Evolutionary conservation across 2,329 filamentous ascomycete genomes (phyloP).

Genomic region (Ophiocordyceps australis): DNA sequence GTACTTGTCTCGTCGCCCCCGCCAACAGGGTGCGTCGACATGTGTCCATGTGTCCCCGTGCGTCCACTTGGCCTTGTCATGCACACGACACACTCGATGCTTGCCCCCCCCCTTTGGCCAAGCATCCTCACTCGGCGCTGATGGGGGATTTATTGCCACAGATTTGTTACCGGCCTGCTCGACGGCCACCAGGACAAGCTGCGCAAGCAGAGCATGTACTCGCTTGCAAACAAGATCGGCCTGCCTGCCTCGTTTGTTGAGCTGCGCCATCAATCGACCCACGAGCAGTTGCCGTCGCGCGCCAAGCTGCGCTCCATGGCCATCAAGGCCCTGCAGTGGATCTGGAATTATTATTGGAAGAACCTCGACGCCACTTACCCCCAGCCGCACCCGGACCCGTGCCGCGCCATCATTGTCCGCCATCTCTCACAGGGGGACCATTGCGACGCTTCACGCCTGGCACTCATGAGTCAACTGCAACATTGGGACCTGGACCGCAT

Average conservation of each 20-base stretch:
- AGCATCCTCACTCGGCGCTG: no score
- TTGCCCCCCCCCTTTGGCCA: no score
- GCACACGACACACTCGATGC: no score
- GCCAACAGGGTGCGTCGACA: no score
- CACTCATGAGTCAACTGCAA: slow-evolving; percentile 11
- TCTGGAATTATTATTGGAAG: slow-evolving; percentile 80
- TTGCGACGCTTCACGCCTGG: slow-evolving; percentile 9
- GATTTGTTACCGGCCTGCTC: slow-evolving; percentile 65
- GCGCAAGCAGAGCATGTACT: slow-evolving; percentile 56
- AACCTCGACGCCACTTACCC: slow-evolving; percentile 15
- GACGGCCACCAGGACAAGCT: slow-evolving; percentile 54
- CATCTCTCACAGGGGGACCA: slow-evolving; percentile 18
- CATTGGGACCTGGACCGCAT: slow-evolving; percentile 18
- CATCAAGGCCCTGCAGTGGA: slow-evolving; percentile 57
- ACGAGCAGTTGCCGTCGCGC: slow-evolving; percentile 69
- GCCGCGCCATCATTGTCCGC: slow-evolving; percentile 16
- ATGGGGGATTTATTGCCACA: slow-evolving; percentile 13
- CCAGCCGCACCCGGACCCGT: slow-evolving; percentile 6
- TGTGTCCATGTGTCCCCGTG: no score
- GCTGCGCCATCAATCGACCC: slow-evolving; percentile 74
- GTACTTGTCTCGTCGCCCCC: no score
- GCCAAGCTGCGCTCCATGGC: slow-evolving; percentile 53
- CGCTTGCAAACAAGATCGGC: slow-evolving; percentile 47
- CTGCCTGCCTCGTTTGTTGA: slow-evolving; percentile 71
- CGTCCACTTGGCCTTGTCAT: background rate